phyloP scores from a whole-genome alignment of 1,284 basidiomycete species.

The Vanrija pseudolonga region DNA sequence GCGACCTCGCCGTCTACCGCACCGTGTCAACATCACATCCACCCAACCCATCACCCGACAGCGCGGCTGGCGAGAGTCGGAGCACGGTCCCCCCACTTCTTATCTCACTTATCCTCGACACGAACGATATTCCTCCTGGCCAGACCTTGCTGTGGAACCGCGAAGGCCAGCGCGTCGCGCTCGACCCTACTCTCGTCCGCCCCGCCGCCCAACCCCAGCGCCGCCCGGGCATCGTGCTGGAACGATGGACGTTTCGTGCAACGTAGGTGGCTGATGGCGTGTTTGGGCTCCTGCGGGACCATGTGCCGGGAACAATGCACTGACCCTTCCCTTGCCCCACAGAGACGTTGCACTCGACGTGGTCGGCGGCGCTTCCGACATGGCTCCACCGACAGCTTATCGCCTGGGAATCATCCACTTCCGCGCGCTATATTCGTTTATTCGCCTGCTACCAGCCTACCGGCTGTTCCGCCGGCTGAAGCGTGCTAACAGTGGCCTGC shows the following conservation, averaged over 20 bases:
- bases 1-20: slow-evolving; percentile 42
- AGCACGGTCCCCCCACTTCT: slow-evolving; percentile 43
- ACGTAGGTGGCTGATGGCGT: slow-evolving; percentile 22
- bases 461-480: slow-evolving; percentile 36
- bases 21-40: slow-evolving; percentile 28
- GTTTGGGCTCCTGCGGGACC: background rate
- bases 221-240: slow-evolving; percentile 43
- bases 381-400: slow-evolving; percentile 38
- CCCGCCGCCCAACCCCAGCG: slow-evolving; percentile 10
- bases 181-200: slow-evolving; percentile 24
- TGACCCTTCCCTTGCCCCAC: background rate
- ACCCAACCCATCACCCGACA: slow-evolving; percentile 8
- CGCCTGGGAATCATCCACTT: slow-evolving; percentile 47
- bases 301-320: background rate
- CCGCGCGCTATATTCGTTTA: slow-evolving; percentile 38
- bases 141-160: slow-evolving; percentile 43
- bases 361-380: slow-evolving; percentile 19
- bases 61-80: slow-evolving; percentile 6
- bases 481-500: slow-evolving; percentile 39
- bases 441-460: slow-evolving; percentile 44
- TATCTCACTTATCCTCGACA: slow-evolving; percentile 47
- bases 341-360: background rate
- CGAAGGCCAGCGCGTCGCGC: slow-evolving; percentile 21
- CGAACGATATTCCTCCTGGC: slow-evolving; percentile 38
- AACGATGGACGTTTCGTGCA: slow-evolving; percentile 45